Base-by-base conservation (phyloP, 225 moss, liverwort and hornwort genomes). In the Marchantia polymorpha region DNA sequence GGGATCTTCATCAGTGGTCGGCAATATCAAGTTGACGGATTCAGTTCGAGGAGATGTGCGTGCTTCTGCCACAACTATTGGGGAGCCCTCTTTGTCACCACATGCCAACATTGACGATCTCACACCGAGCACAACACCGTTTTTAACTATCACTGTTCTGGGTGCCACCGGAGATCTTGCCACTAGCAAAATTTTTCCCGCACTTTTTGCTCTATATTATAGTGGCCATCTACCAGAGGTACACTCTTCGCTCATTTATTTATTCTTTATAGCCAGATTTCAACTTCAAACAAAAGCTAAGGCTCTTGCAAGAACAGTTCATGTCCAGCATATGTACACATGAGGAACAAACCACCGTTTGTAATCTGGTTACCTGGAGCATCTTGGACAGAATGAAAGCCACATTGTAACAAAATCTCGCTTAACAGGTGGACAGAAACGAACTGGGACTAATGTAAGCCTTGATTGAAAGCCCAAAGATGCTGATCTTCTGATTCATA, bases 91-190 rank as follows among this genome's bases (percentile, higher is more conserved):
- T 25, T 68, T 76, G 75, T 75, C 81, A 52, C 77, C 70, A 13
- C 78, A 60, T 50, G 70, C 70, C 51, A 60, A n/a, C 39, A 27
- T 70, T 68, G 59, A 64, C 59, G 75, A 83, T 53, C 50, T 59
- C 20, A 56, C 73, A 47, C 22, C 79, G 47, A 27, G 52, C 48
- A 64, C 70, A 58, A 72, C 78, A 51, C 75, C 81, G 27, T 81
- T 83, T 71, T 76, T 88, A 72, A 79, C 79, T 67, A 84, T 96
- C 46, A 89, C 85, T 50, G 91, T 96, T 55, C 73, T 96, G 27
- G 96, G 96, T 74, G 96, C 96, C 29, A 96, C 96, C 31, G 96
- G 96, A 64, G 94, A 96, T 31, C 89, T 96, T 39, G 94, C 96
- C 50, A 90, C 88, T 72, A 91, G 86, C 84, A 96, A 96, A 88